Evolutionary conservation across 225 moss, liverwort and hornwort species (phyloP).

Genomic region (Bryoerythrophyllum caledonicum): DNA sequence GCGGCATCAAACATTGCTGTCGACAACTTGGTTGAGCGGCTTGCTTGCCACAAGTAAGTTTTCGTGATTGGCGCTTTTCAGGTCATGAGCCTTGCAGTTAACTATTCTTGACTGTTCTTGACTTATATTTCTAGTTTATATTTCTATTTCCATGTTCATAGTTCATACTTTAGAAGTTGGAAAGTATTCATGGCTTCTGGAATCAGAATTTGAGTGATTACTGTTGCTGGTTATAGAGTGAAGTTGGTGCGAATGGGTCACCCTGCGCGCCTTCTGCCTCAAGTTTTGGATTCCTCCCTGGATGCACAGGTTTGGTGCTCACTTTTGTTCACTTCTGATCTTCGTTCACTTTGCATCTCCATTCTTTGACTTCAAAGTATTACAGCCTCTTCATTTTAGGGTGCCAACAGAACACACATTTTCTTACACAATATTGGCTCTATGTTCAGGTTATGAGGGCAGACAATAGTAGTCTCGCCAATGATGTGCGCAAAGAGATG

Average conservation of each 20-base stretch:
- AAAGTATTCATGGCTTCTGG: neutral
- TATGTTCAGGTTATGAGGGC: conserved; percentile 77
- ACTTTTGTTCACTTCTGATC: neutral
- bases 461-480: conserved; percentile 86
- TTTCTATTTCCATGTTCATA: neutral
- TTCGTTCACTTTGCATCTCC: conserved; percentile 17
- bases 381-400: neutral
- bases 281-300: conserved; percentile 88
- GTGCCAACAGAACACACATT: neutral
- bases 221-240: conserved; percentile 50
- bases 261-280: conserved; percentile 90
- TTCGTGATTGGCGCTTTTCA: conserved; percentile 4
- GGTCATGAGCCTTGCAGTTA: neutral
- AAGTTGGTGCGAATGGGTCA: conserved; percentile 91
- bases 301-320: conserved; percentile 78
- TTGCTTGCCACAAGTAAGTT: conserved; percentile 80
- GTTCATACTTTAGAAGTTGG: neutral
- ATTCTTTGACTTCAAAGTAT: neutral
- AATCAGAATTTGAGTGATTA: conserved; percentile 4
- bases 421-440: conserved; percentile 5
- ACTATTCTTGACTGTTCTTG: neutral
- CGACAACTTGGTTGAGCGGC: conserved; percentile 92
- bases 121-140: no score
- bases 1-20: conserved; percentile 98
- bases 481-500: conserved; percentile 97